Base-by-base conservation (phyloP, 768 basidiomycete genomes). In the Rhodotorula diobovata region DNA sequence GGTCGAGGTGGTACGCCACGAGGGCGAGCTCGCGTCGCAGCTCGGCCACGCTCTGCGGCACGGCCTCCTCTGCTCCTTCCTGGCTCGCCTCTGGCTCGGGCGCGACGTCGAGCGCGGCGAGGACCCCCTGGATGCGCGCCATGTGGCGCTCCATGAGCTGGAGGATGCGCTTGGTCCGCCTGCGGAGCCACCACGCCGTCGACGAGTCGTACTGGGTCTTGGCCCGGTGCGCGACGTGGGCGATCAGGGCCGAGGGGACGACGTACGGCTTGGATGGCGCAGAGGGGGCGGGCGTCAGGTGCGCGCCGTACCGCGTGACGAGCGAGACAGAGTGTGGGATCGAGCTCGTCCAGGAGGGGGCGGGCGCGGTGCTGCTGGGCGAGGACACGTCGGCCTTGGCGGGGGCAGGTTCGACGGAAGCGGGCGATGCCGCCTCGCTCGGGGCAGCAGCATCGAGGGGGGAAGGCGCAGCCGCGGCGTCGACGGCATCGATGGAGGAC, bases 201-300 rank as follows among this genome's bases (percentile, higher is more conserved):
- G 41, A 10, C 16, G 63, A 55, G 35, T 74, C 66, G 61, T 61
- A 56, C 55, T 50, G 46, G 25, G 30, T 28, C 9, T 57, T 30
- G 18, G 70, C 55, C 21, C 53, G n/a, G 41, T 61, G 66, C 12
- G 56, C 62, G 50, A 68, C 37, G 51, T 57, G 57, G 35, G 39
- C 43, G 41, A 74, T 53, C 43, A 74, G 60, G 25, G 59, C 53
- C 3, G 66, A 68, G 18, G 73, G 66, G 16, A 74, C 37, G 37
- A 11, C 37, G 56, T 71, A 74, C n/a, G 66, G 66, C 15, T 55
- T 45, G 14, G 51, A 10, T 5, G 66, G 68, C 1, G 50, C 23
- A 2, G 66, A 18, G 20, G 70, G 70, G 1, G 70, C 4, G 21
- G n/a, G 25, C 5, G 59, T 57, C 25, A 67, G 64, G 50, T 73